phyloP scores from a whole-genome alignment of 2,329 filamentous ascomycete genomes.

The Phaeoacremonium minimum region DNA sequence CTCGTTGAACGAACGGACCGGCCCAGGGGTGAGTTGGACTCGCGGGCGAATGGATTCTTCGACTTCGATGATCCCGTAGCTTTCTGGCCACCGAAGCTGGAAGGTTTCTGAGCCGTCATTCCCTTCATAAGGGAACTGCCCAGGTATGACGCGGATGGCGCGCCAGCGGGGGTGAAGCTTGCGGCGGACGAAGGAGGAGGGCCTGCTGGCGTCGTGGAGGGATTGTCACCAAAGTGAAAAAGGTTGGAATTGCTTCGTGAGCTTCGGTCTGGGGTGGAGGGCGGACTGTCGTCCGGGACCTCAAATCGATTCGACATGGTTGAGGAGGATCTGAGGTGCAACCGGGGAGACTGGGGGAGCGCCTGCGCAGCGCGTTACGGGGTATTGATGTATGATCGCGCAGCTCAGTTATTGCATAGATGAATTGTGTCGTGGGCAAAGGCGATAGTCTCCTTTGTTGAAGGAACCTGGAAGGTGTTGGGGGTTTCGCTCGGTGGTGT shows the following conservation, averaged over 20 bases:
- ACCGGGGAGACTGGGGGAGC: background rate
- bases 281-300: constrained; percentile 33
- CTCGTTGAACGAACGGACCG: constrained; percentile 38
- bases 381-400: too few relatives aligned
- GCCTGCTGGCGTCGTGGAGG: constrained; percentile 49
- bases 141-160: constrained; percentile 49
- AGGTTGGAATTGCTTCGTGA: constrained; percentile 25
- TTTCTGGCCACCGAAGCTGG: constrained; percentile 26
- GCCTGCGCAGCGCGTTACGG: too few relatives aligned
- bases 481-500: too few relatives aligned
- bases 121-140: constrained; percentile 49
- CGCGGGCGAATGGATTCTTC: constrained; percentile 11
- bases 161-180: constrained; percentile 53
- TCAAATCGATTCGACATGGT: constrained; percentile 20
- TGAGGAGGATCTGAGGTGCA: background rate
- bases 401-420: too few relatives aligned
- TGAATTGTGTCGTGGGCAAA: too few relatives aligned
- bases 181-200: constrained; percentile 46
- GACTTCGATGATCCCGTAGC: constrained; percentile 17
- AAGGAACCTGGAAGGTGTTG: too few relatives aligned
- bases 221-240: constrained; percentile 36
- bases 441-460: too few relatives aligned
- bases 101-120: constrained; percentile 11
- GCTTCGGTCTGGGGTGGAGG: constrained; percentile 44
- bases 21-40: constrained; percentile 38